These are phyloP conservation scores for Rhizopus sp. DNA, from an alignment of 371 early-diverging fungal genomes.

Conservation along the genomic window DNA sequence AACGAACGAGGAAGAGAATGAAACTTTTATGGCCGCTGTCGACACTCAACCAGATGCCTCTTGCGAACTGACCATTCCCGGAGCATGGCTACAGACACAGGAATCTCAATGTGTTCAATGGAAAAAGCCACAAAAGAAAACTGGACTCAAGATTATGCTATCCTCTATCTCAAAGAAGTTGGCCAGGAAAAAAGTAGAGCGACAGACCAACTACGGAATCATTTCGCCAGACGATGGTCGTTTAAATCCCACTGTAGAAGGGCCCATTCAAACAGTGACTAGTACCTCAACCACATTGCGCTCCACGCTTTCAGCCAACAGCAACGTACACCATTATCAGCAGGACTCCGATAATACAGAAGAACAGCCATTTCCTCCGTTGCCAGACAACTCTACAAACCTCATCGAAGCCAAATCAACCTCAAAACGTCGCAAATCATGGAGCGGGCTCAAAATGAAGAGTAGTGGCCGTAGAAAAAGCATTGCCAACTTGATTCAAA, in stretches of 20 bases:
- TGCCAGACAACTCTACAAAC: not conserved
- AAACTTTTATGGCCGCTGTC: constrained; percentile 42
- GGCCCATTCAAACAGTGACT: constrained; percentile 27
- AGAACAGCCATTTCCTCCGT: not conserved
- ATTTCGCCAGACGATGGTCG: constrained; percentile 5
- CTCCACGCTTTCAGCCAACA: constrained; percentile 16
- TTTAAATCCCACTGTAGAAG: constrained; percentile 16
- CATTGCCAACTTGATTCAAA: constrained; percentile 28
- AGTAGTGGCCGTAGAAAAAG: constrained; percentile 18
- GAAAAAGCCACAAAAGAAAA: not conserved
- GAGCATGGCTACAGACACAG: constrained; percentile 3
- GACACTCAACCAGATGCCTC: constrained; percentile 13
- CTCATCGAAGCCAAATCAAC: constrained; percentile 4
- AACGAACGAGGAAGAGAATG: constrained; percentile 36
- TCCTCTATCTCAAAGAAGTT: constrained; percentile 56
- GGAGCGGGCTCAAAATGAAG: constrained; percentile 27
- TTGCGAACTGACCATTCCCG: not conserved
- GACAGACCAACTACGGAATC: constrained; percentile 29
- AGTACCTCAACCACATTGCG: constrained; percentile 30
- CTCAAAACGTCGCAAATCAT: constrained; percentile 20
- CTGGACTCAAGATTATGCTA: constrained; percentile 42
- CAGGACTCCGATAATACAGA: not conserved
- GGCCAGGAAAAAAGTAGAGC: constrained; percentile 42
- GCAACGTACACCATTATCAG: constrained; percentile 9
- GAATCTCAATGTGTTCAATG: not conserved